A percentile compares a stretch with the other conserved stretches of the same genome.
Conservation (phyloP, 768 basidiomycete genomes). For the Tylopilus sp. region DNA sequence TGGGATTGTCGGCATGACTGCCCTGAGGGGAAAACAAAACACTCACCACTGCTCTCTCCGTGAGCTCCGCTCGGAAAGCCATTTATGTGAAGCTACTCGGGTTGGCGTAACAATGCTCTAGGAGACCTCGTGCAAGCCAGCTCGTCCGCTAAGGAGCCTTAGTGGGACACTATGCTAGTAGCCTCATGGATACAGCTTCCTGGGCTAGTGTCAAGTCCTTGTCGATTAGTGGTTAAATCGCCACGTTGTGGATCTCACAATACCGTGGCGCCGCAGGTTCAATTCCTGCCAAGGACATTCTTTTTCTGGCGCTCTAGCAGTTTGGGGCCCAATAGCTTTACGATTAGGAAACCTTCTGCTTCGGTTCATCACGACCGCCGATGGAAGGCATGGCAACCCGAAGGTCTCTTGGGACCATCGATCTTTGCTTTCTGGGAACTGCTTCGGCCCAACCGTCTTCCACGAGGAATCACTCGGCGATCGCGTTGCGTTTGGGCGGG, state of each 20-base stretch:
- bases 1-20: neutral
- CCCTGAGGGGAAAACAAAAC: too few relatives aligned
- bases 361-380: neutral
- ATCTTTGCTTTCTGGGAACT: slow-evolving; percentile 75
- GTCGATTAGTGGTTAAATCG: slow-evolving; percentile 44
- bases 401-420: slow-evolving; percentile 35
- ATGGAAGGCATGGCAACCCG: slow-evolving; percentile 15
- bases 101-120: slow-evolving; percentile 1
- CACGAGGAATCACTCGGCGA: slow-evolving; percentile 74
- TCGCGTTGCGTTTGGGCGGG: slow-evolving; percentile 60
- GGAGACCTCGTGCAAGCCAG: neutral
- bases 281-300: slow-evolving; percentile 38
- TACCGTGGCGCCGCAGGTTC: slow-evolving; percentile 38
- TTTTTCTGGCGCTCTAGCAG: slow-evolving; percentile 3
- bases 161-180: too few relatives aligned
- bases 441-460: slow-evolving; percentile 79
- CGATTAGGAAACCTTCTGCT: too few relatives aligned
- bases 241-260: slow-evolving; percentile 37
- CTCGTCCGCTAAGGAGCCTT: neutral
- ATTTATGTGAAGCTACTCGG: slow-evolving; percentile 5
- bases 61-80: neutral
- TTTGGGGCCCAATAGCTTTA: too few relatives aligned
- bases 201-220: slow-evolving; percentile 24
- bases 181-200: too few relatives aligned
- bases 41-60: neutral